Base-by-base conservation (phyloP, 805 yeast genomes). In the Metschnikowia similis region DNA sequence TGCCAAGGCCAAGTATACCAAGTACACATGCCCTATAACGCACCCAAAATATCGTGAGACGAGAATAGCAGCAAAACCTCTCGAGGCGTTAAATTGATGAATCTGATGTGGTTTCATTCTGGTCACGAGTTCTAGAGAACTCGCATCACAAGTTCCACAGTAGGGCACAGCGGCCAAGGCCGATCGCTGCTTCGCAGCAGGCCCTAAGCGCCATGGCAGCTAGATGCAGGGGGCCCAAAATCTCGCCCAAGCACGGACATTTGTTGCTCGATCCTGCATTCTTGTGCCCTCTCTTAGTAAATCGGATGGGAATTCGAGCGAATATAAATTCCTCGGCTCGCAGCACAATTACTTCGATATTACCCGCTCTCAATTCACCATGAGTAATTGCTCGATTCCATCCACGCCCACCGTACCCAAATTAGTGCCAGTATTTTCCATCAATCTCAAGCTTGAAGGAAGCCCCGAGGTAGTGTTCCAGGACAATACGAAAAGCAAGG, bases 341-440 rank as follows among this genome's bases (percentile, higher is more conserved):
- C 39, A 6, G 7, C 13, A 1, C 9, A 7, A 27, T 21, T 17
- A 6, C 41, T 5, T 27, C 9, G 3, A 21, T 37, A 10, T 9
- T 8, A 13, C 40, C 1, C 11, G n/a, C 14, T 35, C 16, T 27
- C 26, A 16, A 17, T 27, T 28, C 4, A n/a, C 34, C 13, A 39
- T 39, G 42, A 21, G 21, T 21, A 21, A 21, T 21, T 29, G 14
- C 14, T 28, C 42, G 9, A 39, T 39, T 41, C 31, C 39, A n/a
- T 26, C 27, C 8, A 16, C 31, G 16, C 45, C 27, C 9, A 34
- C 46, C n/a, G 28, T 61, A 6, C 69, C 70, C 4, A 54, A 60
- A 45, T 58, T 69, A 48, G 57, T 62, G 16, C 73, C 74, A 1
- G 73, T 69, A 5, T 63, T 63, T 46, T 45, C 62, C 10, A 47